Percentiles rank a stretch among this genome's conserved stretches.
Conservation (phyloP, 768 basidiomycete species). For the Termitomyces sp. region DNA sequence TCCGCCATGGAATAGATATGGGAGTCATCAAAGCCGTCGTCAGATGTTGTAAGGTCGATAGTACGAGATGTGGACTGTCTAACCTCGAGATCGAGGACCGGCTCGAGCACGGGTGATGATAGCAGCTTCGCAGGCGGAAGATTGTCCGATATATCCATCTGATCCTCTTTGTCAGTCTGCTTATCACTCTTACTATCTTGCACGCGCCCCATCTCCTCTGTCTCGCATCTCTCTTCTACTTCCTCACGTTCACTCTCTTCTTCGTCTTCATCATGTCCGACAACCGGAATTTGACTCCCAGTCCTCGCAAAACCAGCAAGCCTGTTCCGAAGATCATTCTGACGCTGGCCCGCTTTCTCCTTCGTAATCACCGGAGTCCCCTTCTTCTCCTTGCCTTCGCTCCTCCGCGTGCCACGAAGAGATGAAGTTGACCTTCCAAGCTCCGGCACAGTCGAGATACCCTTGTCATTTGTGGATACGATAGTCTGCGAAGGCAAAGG, state of each 20-base stretch:
- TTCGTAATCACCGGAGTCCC: not conserved
- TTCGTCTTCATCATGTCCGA: constrained; percentile 11
- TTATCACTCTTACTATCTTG: not conserved
- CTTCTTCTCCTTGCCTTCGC: not conserved
- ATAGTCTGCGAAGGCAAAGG: not conserved
- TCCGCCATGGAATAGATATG: constrained; percentile 12
- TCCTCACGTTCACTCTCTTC: constrained; percentile 19
- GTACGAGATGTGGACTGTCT: constrained; percentile 1
- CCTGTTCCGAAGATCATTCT: constrained; percentile 36
- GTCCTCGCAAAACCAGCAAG: constrained; percentile 49
- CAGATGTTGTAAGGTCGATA: constrained; percentile 14
- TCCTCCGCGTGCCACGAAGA: not conserved
- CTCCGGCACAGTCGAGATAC: not conserved
- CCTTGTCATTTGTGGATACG: not conserved
- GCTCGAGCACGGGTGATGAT: not conserved
- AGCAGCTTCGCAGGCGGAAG: not conserved
- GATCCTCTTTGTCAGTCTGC: not conserved
- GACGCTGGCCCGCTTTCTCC: not conserved
- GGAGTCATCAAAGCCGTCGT: constrained; percentile 18
- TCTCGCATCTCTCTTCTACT: constrained; percentile 9
- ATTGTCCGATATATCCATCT: not conserved
- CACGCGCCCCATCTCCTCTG: not conserved
- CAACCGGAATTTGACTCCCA: constrained; percentile 29
- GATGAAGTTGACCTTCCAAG: not conserved
- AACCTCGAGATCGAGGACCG: constrained; percentile 3